These are phyloP conservation scores for Lichtheimia ramosa DNA, from an alignment of 371 early-diverging fungal genomes.

Conservation along the genomic window DNA sequence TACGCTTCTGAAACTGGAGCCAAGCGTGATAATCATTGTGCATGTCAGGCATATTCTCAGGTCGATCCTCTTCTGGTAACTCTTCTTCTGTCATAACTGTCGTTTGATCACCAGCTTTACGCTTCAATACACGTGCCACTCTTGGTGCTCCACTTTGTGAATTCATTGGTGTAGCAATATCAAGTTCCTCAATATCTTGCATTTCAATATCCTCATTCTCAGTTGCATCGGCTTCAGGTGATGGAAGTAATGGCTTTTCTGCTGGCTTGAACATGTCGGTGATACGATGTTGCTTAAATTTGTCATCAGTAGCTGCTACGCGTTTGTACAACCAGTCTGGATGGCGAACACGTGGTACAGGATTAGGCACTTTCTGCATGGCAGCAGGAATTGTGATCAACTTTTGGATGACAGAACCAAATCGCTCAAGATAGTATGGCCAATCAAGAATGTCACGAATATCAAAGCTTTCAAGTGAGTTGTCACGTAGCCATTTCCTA, in stretches of 20 bases:
- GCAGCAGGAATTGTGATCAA: constrained; percentile 99
- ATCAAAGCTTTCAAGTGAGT: constrained; percentile 68
- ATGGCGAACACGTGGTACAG: constrained; percentile 89
- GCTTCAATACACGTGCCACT: constrained; percentile 32
- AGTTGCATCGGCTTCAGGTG: constrained; percentile 8
- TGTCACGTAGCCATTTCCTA: constrained; percentile 93
- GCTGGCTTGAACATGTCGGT: constrained; percentile 75
- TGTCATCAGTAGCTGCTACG: constrained; percentile 70
- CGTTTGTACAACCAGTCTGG: constrained; percentile 95
- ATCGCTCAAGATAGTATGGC: constrained; percentile 98
- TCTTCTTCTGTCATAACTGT: constrained; percentile 19
- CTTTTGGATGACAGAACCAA: constrained; percentile 95
- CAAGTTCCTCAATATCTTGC: constrained; percentile 67
- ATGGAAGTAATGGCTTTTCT: constrained; percentile 25
- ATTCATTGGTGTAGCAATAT: constrained; percentile 25
- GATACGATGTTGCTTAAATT: constrained; percentile 83
- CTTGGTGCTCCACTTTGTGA: constrained; percentile 18
- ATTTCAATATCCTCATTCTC: constrained; percentile 34
- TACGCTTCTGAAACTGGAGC: constrained; percentile 69
- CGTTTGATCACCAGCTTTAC: constrained; percentile 12
- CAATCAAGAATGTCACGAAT: constrained; percentile 97
- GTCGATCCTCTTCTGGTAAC: constrained; percentile 38
- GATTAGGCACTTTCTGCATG: constrained; percentile 94
- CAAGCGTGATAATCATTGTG: constrained; percentile 60
- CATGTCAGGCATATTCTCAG: constrained; percentile 56